These are phyloP conservation scores for Citrus australasica DNA, from an alignment of 345 rosid species.

Conservation along the genomic window DNA sequence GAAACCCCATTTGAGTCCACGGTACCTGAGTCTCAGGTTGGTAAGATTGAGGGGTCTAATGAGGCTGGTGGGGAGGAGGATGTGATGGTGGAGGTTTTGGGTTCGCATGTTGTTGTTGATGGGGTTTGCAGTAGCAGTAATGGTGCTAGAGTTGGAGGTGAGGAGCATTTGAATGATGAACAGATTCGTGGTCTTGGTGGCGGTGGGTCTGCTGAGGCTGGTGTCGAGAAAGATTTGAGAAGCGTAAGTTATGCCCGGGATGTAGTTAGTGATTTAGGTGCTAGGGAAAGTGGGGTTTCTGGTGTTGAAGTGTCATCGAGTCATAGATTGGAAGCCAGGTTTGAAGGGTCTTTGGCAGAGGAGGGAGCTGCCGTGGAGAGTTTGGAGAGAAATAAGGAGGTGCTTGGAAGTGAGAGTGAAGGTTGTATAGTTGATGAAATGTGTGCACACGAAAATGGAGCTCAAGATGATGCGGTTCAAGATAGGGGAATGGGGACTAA, in stretches of 20 bases:
- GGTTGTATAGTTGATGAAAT: slow-evolving; percentile 1
- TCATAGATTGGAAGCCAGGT: slow-evolving; percentile 2
- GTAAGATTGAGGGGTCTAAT: slow-evolving; percentile 14
- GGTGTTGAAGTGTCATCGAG: slow-evolving; percentile 4
- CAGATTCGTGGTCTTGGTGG: neutral
- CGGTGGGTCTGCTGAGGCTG: neutral
- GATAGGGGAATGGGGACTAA: slow-evolving; percentile 6
- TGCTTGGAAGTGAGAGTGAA: neutral
- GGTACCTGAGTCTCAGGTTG: slow-evolving; percentile 18
- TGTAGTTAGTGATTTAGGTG: slow-evolving; percentile 9
- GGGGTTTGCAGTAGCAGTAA: slow-evolving; percentile 33
- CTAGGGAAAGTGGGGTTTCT: slow-evolving; percentile 9
- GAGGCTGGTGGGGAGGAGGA: slow-evolving; percentile 39
- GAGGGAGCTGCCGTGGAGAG: neutral
- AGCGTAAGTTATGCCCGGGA: slow-evolving; percentile 6
- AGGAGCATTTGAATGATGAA: slow-evolving; percentile 16
- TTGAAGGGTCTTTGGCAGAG: slow-evolving; percentile 8
- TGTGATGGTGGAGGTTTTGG: slow-evolving; percentile 39
- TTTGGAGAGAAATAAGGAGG: slow-evolving; percentile 6
- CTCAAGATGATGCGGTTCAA: neutral
- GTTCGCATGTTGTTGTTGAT: slow-evolving; percentile 39
- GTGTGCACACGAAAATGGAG: neutral
- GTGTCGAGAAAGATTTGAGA: slow-evolving; percentile 14
- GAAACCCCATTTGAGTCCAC: slow-evolving; percentile 19
- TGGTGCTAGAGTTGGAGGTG: slow-evolving; percentile 15